phyloP scores from a whole-genome alignment of 306 rosid species.

The Spatholobus suberectus region DNA sequence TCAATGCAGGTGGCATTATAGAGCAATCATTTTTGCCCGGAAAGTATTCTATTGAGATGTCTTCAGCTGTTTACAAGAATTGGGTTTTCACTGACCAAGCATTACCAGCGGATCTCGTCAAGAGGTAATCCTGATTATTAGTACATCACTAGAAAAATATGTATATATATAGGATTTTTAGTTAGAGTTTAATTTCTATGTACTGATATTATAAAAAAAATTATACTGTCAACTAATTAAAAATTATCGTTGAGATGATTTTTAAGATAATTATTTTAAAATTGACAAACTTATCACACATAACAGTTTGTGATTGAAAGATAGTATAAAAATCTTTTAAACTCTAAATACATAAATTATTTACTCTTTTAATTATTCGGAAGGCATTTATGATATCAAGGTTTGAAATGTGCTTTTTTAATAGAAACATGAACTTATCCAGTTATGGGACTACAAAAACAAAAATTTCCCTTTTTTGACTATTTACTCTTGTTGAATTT shows the following conservation, averaged over 20 bases:
- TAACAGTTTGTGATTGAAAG: no score
- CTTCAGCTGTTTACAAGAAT: slow-evolving; percentile 47
- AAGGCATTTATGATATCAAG: no score
- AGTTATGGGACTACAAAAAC: neutral
- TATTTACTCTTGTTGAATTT: neutral
- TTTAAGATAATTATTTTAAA: neutral
- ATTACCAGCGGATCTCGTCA: slow-evolving; percentile 52
- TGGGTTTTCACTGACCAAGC: slow-evolving; percentile 56
- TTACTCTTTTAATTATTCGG: no score
- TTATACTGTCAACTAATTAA: no score
- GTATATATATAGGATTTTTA: no score
- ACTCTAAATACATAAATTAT: no score
- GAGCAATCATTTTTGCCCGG: slow-evolving; percentile 47
- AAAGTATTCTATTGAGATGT: slow-evolving; percentile 44
- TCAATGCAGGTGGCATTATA: slow-evolving; percentile 47
- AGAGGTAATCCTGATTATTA: slow-evolving; percentile 42
- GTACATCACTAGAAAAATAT: neutral
- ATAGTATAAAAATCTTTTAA: no score
- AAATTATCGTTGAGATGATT: no score
- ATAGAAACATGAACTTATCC: neutral
- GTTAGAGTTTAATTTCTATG: no score
- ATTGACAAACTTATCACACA: neutral
- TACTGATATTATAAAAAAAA: no score
- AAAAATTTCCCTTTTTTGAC: neutral
- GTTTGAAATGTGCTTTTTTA: neutral